Percentiles rank a stretch among this genome's conserved stretches.
Conservation (phyloP, 192 early-diverging fungal species). For the Podila epicladia region DNA sequence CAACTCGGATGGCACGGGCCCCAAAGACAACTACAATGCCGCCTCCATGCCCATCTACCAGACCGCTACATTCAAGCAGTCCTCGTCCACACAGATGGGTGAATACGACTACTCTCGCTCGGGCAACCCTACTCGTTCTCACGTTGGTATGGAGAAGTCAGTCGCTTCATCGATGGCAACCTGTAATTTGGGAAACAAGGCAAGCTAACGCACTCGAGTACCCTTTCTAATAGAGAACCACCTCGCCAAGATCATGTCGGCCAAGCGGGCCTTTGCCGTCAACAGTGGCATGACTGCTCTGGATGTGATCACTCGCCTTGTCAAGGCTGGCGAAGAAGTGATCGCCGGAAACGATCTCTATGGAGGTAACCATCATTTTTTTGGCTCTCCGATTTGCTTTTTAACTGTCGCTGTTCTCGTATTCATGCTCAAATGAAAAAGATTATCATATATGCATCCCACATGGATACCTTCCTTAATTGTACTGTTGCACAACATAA, state of each 20-base stretch:
- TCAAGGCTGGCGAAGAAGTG: conserved; percentile 88
- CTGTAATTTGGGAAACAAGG: not conserved
- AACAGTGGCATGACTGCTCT: conserved; percentile 95
- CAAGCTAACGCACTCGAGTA: not conserved
- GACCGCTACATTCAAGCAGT: conserved; percentile 96
- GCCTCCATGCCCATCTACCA: conserved; percentile 97
- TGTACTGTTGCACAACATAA: too few species aligned
- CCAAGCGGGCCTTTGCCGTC: conserved; percentile 85
- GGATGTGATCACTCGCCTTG: conserved; percentile 91
- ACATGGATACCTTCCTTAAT: too few species aligned
- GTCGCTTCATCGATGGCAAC: not conserved
- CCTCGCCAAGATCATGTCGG: conserved; percentile 94
- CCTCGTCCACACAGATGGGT: conserved; percentile 79
- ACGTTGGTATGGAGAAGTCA: conserved; percentile 65
- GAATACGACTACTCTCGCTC: conserved; percentile 96
- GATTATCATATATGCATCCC: too few species aligned
- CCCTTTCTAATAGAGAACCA: conserved; percentile 74
- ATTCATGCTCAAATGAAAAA: too few species aligned
- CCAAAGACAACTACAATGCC: conserved; percentile 88
- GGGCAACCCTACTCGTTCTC: conserved; percentile 98
- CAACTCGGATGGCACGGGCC: conserved; percentile 62
- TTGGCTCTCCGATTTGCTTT: conserved; percentile 5
- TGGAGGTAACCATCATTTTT: conserved; percentile 68
- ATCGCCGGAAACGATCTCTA: conserved; percentile 97
- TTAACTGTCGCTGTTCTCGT: not conserved